Evolutionary conservation across 108 stramenopile genomes (phyloP).

Genomic region (Schizochytrium sp.): DNA sequence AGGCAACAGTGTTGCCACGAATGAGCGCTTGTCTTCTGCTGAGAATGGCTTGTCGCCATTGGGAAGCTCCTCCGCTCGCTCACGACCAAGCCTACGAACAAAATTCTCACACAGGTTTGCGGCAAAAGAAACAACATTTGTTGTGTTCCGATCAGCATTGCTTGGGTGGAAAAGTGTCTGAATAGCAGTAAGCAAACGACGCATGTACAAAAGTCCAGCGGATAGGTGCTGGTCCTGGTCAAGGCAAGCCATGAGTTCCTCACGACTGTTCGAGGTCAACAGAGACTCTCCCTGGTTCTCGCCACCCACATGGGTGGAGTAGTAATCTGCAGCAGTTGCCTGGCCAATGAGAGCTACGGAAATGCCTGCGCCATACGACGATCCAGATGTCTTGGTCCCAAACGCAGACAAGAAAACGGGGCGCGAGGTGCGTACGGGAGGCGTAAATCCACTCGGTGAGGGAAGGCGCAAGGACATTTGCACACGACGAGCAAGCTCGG

Average conservation of each 20-base stretch:
- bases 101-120: background rate
- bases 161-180: slow-evolving; percentile 60
- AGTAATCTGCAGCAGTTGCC: slow-evolving; percentile 31
- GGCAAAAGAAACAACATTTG: background rate
- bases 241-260: slow-evolving; percentile 1
- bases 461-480: background rate
- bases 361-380: slow-evolving; percentile 20
- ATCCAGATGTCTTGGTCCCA: background rate
- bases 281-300: background rate
- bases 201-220: slow-evolving; percentile 6
- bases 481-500: slow-evolving; percentile 20
- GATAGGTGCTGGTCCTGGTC: background rate
- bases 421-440: slow-evolving; percentile 26
- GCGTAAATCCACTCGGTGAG: slow-evolving; percentile 30
- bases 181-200: slow-evolving; percentile 37
- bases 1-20: slow-evolving; percentile 17
- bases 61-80: background rate
- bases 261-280: slow-evolving; percentile 42
- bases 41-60: background rate
- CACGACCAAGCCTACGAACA: background rate
- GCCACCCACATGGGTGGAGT: background rate
- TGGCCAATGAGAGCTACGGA: slow-evolving; percentile 47
- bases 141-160: slow-evolving; percentile 49
- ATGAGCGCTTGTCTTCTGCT: background rate
- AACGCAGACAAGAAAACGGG: background rate